Evolutionary conservation across 495 filamentous ascomycete genomes (phyloP).

Genomic region (Aspergillus hancockii): DNA sequence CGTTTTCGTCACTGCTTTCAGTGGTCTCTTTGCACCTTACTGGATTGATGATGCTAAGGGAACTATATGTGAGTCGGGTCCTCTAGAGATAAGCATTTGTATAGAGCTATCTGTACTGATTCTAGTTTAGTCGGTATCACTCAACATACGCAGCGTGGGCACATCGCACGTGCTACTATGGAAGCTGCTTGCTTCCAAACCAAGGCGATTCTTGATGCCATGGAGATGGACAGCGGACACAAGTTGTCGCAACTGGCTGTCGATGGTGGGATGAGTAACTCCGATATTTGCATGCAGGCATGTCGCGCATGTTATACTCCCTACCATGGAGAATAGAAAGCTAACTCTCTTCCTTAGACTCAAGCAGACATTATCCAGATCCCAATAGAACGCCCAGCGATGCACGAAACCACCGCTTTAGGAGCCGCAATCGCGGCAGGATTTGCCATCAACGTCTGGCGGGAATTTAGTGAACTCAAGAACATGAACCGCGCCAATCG

Average conservation of each 20-base stretch:
- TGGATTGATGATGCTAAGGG: constrained; percentile 97
- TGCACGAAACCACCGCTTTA: constrained; percentile 92
- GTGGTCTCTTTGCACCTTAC: constrained; percentile 94
- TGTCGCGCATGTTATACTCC: constrained; percentile 16
- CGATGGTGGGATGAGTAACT: constrained; percentile 93
- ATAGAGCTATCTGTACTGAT: constrained; percentile 12
- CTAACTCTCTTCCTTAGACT: constrained; percentile 51
- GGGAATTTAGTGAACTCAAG: constrained; percentile 73
- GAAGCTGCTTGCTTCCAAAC: constrained; percentile 97
- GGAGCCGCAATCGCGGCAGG: constrained; percentile 95
- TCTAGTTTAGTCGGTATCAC: constrained; percentile 72
- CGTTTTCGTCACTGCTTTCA: constrained; percentile 94
- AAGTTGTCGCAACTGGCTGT: constrained; percentile 77
- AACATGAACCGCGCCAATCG: constrained; percentile 75
- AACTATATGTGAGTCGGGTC: constrained; percentile 69
- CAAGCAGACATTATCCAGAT: constrained; percentile 92
- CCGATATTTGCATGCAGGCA: constrained; percentile 92
- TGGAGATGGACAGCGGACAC: constrained; percentile 87
- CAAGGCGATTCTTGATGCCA: constrained; percentile 90
- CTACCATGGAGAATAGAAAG: background rate
- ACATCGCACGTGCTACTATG: constrained; percentile 91
- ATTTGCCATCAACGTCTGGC: constrained; percentile 83
- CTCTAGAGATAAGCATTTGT: background rate
- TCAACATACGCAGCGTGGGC: constrained; percentile 83
- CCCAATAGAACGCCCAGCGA: constrained; percentile 80